Conservation (phyloP, 108 stramenopile genomes). For the Epipyxis sp. region DNA sequence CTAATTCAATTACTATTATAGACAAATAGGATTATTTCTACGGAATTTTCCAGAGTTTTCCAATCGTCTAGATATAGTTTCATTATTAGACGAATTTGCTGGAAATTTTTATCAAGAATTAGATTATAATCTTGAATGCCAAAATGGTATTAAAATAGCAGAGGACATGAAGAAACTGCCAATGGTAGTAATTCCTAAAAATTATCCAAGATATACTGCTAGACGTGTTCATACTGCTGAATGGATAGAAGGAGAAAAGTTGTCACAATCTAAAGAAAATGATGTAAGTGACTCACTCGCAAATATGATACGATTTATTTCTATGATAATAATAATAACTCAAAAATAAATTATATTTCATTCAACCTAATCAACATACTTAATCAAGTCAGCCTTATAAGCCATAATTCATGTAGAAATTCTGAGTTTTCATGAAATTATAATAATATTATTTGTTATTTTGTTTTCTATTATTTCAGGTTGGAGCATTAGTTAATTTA, state of each 20-base stretch:
- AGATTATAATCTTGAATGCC: slow-evolving; percentile 86
- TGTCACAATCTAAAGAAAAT: slow-evolving; percentile 75
- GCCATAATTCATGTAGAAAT: no score
- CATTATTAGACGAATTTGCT: slow-evolving; percentile 87
- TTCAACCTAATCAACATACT: no score
- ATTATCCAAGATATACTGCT: slow-evolving; percentile 77
- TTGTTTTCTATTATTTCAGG: no score
- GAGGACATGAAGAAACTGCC: slow-evolving; percentile 80
- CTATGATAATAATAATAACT: no score
- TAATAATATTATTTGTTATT: no score
- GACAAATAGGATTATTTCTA: slow-evolving; percentile 66
- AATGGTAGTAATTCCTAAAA: slow-evolving; percentile 73
- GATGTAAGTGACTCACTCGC: no score
- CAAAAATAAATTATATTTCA: no score
- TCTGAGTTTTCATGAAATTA: no score
- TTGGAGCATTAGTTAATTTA: slow-evolving; percentile 80
- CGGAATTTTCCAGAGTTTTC: slow-evolving; percentile 69
- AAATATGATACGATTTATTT: no score
- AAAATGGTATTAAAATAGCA: slow-evolving; percentile 72
- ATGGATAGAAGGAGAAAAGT: slow-evolving; percentile 93
- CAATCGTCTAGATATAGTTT: slow-evolving; percentile 75
- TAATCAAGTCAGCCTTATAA: no score
- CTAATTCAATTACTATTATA: no score
- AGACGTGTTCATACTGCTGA: slow-evolving; percentile 87
- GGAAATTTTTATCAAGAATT: slow-evolving; percentile 84